These are phyloP conservation scores for Pyrrhoderma lamaoense DNA, from an alignment of 1,284 basidiomycete species.

Conservation along the genomic window DNA sequence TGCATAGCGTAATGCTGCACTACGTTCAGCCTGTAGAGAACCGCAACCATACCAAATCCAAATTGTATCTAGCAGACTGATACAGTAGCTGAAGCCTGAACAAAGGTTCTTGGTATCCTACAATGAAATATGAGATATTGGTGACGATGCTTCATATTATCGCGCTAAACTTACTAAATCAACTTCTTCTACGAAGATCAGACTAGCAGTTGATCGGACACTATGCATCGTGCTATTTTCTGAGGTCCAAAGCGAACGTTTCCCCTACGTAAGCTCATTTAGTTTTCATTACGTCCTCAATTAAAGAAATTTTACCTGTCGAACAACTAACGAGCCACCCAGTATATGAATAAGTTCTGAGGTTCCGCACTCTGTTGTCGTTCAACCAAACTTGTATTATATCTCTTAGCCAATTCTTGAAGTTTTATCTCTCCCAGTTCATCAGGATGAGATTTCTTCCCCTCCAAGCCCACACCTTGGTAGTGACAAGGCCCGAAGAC, in stretches of 20 bases:
- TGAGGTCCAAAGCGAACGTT: constrained; percentile 61
- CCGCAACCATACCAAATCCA: constrained; percentile 77
- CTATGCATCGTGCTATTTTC: constrained; percentile 78
- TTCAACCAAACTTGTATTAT: constrained; percentile 40
- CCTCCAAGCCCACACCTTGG: constrained; percentile 66
- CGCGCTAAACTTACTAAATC: constrained; percentile 49
- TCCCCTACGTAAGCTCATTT: constrained; percentile 48
- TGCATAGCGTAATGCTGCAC: constrained; percentile 55
- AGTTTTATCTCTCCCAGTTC: constrained; percentile 59
- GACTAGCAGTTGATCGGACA: constrained; percentile 43
- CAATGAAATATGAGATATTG: too few species aligned
- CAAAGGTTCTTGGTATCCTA: constrained; percentile 64
- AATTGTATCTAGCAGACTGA: constrained; percentile 58
- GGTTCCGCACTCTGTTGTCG: constrained; percentile 58
- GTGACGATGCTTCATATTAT: constrained; percentile 11
- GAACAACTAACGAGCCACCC: constrained; percentile 56
- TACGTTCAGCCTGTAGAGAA: constrained; percentile 47
- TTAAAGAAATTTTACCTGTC: constrained; percentile 44
- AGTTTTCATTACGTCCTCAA: background rate
- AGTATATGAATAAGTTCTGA: constrained; percentile 48
- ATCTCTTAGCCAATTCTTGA: constrained; percentile 61
- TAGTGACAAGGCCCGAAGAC: constrained; percentile 56
- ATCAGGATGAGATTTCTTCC: constrained; percentile 41
- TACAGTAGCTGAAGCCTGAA: constrained; percentile 71
- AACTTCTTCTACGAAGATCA: constrained; percentile 61